Conservation (phyloP, 23 red algal species). For the Cyanidium caldarium region DNA sequence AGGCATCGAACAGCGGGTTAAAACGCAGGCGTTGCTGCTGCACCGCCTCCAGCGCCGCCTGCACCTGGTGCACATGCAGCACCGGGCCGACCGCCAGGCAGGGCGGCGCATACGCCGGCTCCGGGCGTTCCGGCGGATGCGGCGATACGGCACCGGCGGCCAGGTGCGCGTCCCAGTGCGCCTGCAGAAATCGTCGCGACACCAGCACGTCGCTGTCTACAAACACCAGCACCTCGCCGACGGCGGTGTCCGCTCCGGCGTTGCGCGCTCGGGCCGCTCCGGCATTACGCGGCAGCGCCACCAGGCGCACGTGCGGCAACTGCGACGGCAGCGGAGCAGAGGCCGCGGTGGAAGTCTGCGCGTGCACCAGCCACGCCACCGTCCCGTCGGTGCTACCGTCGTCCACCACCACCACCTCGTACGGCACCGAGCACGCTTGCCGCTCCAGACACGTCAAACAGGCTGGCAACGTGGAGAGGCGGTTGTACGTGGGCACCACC, state of each 20-base stretch:
- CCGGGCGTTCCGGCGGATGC: not conserved
- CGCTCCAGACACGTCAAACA: constrained; percentile 1
- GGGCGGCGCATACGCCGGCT: too few species aligned
- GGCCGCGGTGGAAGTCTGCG: too few species aligned
- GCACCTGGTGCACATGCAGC: not conserved
- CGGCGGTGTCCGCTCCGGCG: not conserved
- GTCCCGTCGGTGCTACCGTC: constrained; percentile 15
- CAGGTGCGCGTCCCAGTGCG: constrained; percentile 9
- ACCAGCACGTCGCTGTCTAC: constrained; percentile 26
- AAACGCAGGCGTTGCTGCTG: not conserved
- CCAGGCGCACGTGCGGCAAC: constrained; percentile 1
- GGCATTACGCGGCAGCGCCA: not conserved
- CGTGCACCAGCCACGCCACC: not conserved
- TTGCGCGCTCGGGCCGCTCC: constrained; percentile 16
- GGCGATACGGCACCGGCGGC: not conserved
- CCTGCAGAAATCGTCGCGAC: not conserved
- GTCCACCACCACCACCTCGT: constrained; percentile 16
- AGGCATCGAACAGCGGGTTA: constrained; percentile 9
- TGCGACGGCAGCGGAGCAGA: not conserved
- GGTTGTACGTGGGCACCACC: constrained; percentile 13
- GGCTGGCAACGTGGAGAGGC: not conserved
- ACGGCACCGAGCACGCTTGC: not conserved
- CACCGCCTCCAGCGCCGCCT: too few species aligned
- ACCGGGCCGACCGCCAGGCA: not conserved
- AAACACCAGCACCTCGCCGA: constrained; percentile 11